These are phyloP conservation scores for Calonectria leucothoes DNA, from an alignment of 2,329 filamentous ascomycete species.

Conservation along the genomic window DNA sequence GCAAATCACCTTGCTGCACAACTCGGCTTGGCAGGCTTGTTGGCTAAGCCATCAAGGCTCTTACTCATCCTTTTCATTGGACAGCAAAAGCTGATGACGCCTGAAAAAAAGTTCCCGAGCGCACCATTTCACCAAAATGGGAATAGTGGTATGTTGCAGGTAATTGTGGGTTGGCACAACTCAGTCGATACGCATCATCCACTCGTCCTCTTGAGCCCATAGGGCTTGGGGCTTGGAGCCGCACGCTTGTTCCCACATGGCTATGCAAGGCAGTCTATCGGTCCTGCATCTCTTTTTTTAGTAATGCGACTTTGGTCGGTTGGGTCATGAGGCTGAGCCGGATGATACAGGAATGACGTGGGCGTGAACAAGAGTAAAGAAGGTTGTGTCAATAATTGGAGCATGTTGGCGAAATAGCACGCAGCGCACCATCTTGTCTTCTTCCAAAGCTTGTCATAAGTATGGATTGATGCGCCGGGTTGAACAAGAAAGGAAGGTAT, in stretches of 20 bases:
- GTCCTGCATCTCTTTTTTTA: background rate
- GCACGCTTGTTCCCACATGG: background rate
- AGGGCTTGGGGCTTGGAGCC: background rate
- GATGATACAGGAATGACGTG: background rate
- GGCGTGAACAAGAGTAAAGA: background rate
- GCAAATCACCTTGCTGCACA: background rate
- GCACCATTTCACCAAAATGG: background rate
- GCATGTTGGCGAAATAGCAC: background rate
- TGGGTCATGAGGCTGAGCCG: background rate
- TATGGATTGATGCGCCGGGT: background rate
- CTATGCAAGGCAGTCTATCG: background rate
- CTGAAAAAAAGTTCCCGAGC: conserved; percentile 1
- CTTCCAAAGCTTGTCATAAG: background rate
- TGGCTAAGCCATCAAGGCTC: background rate
- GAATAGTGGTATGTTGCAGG: background rate
- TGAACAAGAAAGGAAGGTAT: background rate
- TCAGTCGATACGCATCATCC: background rate
- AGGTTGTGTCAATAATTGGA: background rate
- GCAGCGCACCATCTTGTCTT: background rate
- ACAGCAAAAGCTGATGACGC: background rate
- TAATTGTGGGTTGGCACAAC: background rate
- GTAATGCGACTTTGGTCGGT: background rate
- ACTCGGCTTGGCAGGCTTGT: background rate
- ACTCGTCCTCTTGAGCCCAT: background rate
- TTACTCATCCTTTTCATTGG: background rate